A percentile compares a stretch with the other conserved stretches of the same genome.
phyloP scores from a whole-genome alignment of 306 rosid genomes.

The Malus fusca region DNA sequence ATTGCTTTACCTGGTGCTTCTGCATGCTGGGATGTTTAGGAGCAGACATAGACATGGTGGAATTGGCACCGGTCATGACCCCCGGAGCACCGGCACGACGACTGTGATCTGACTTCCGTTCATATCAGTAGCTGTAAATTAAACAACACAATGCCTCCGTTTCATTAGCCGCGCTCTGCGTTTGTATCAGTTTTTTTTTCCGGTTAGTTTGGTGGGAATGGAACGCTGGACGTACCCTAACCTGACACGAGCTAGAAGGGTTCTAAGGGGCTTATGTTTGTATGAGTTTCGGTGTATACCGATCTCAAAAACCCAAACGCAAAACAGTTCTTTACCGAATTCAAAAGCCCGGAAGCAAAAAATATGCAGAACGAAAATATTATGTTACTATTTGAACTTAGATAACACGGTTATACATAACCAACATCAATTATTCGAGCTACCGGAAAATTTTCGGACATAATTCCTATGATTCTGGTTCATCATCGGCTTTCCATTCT shows the following conservation, averaged over 20 bases:
- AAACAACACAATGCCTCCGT: not conserved
- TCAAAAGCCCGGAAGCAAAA: not conserved
- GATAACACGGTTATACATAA: not conserved
- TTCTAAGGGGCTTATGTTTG: not conserved
- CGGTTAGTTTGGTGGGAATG: not conserved
- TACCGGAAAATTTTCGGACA: constrained; percentile 1
- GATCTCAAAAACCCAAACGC: no score
- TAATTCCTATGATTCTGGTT: constrained; percentile 9
- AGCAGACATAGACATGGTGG: constrained; percentile 19
- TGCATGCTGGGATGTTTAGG: constrained; percentile 29
- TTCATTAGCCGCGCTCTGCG: not conserved
- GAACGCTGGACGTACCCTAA: not conserved
- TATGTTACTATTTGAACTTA: not conserved
- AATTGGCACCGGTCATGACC: not conserved
- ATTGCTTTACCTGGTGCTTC: constrained; percentile 24
- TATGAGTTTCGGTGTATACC: not conserved
- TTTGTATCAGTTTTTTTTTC: not conserved
- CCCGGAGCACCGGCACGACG: not conserved
- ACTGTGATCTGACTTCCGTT: constrained; percentile 5
- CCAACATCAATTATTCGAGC: not conserved
- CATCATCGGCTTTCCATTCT: constrained; percentile 57
- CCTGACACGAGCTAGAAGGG: not conserved
- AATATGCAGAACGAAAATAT: not conserved
- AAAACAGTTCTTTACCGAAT: no score
- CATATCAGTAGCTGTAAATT: not conserved